Base-by-base conservation (phyloP, 306 rosid species). In the Prunus davidiana region DNA sequence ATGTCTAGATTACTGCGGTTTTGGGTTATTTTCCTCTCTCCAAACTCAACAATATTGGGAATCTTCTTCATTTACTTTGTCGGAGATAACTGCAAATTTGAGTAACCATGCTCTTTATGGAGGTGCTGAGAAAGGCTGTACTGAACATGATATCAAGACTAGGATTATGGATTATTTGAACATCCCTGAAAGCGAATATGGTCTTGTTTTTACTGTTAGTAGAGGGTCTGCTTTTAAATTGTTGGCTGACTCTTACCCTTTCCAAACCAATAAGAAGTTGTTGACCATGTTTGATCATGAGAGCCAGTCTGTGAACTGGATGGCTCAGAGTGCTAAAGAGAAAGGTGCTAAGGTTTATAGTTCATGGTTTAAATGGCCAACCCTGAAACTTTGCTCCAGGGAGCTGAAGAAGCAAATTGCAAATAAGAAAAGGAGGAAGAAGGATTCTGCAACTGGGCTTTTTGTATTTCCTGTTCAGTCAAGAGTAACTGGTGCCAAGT, bases 261-360 rank as follows among this genome's bases (percentile, higher is more conserved):
- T 95, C 71, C 97, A 87, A 18, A 88, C 93, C 12, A 95, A 92
- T 67, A 95, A 86, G 80, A 92, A 95, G 69, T 72, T 95, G 91
- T 65, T 95, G 82, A 95, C 99, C n/a, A 95, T 95, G 99, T 95
- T 95, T 50, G 99, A 95, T 66, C 97, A 95, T n/a, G 99, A 95
- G 84, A 95, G 99, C 81, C 99, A 95, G 82, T 95, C 97, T 43
- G 92, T 95, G 76, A 74, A 87, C 78, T 95, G 97, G 99, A 95
- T 95, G 99, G 97, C 92, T 86, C 97, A 95, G 82, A 80, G 91
- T 54, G 99, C 99, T n/a, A 84, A 86, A 72, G 91, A 87, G 81
- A 92, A 88, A 83, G 99, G 99, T 67, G 99, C 97, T 10, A 95
- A 95, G 76, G 96, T 87, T 70, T 70, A 87, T 30, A 95, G 97